Conservation (phyloP, 257 asterid genomes). For the Nicotiana noctiflora region DNA sequence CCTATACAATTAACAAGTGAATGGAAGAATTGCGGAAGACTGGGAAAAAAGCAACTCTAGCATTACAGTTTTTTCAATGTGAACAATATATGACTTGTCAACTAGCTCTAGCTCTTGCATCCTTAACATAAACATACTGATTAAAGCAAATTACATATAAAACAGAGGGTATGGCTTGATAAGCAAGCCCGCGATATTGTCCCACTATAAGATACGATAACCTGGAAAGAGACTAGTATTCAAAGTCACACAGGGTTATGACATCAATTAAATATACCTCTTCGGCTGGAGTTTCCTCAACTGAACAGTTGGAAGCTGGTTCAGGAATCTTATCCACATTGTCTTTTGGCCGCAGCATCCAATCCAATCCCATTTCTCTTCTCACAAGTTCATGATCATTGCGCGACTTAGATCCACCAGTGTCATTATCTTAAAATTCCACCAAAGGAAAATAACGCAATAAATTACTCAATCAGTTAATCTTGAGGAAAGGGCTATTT, state of each 20-base stretch:
- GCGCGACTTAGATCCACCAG: constrained; percentile 32
- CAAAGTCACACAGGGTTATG: not conserved
- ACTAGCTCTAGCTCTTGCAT: not conserved
- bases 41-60: not conserved
- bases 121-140: not conserved
- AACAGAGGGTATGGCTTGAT: not conserved
- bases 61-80: not conserved
- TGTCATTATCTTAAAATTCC: constrained; percentile 23
- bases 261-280: constrained; percentile 40
- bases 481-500: not conserved
- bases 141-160: not conserved
- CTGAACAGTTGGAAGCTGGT: constrained; percentile 26
- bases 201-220: not conserved
- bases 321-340: constrained; percentile 25
- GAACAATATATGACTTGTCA: not conserved
- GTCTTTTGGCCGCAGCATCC: constrained; percentile 86
- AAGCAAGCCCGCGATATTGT: not conserved
- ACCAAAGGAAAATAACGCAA: not conserved
- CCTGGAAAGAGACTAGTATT: not conserved
- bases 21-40: not conserved
- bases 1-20: not conserved
- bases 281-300: constrained; percentile 45
- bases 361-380: constrained; percentile 91
- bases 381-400: constrained; percentile 32
- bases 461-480: not conserved